Base-by-base conservation (phyloP, 73 alveolate species). In the Paramecium biaurelia region DNA sequence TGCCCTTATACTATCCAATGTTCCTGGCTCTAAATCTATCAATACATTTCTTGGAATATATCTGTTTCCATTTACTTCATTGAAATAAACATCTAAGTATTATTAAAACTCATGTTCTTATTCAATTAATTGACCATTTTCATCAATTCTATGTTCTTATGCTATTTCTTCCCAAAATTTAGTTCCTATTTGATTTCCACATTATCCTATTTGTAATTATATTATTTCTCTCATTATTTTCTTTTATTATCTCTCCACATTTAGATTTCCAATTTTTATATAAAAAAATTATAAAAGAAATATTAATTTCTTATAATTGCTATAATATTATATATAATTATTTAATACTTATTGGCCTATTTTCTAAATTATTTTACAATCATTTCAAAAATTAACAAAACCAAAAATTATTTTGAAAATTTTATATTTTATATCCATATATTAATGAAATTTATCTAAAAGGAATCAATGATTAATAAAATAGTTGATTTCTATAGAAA, bases 161-260 rank as follows among this genome's bases (percentile, higher is more conserved):
- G 96, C 89, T 11, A 98, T 95, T 34, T 93, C 92, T 76, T 98
- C 99, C 99, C 99, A 98, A 89, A 97, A 98, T 35, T 97, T 94
- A 92, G 96, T 92, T 45, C 99, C 99, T 47, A 97, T 93, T 94
- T 97, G 97, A 94, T 96, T 97, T 18, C 99, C 99, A 92, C 99
- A 97, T 93, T 96, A 96, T 57, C 99, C 99, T 47, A 97, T 98
- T 96, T 95, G 98, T 14, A 97, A 86, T 88, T 96, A 93, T 47
- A 98, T 92, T 76, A 97, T 97, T 96, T 95, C 99, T 95, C 98
- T 94, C 97, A 95, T 94, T 94, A 45, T 63, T 63, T 63, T 63
- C 84, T 63, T 63, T 53, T 53, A 53, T 53, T 53, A 53, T 53
- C 68, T n/a, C 12, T 53, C 12, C 11, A 5, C 23, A 53, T 53